Percentiles rank a stretch among this genome's conserved stretches.
phyloP scores from a whole-genome alignment of 148 eudicot species.

The Dianthus caryophyllus region DNA sequence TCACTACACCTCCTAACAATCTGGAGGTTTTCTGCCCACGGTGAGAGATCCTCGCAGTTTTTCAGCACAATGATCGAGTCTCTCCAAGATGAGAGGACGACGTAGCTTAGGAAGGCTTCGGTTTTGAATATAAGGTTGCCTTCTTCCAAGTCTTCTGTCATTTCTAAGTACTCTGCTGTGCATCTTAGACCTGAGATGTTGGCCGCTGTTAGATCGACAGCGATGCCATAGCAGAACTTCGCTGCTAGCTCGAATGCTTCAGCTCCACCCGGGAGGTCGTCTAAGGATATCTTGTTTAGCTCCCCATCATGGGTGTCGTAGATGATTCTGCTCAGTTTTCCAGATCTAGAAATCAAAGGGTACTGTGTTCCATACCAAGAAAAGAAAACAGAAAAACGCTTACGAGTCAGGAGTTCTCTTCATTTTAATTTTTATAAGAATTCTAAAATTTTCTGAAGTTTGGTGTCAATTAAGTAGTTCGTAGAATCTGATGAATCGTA shows the following conservation, averaged over 20 bases:
- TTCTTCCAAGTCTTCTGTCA: conserved; percentile 98
- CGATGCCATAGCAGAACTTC: conserved; percentile 91
- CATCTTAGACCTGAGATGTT: conserved; percentile 91
- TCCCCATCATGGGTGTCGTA: conserved; percentile 58
- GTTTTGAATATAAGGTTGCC: conserved; percentile 97
- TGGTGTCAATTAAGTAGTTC: no score
- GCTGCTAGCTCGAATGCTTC: conserved; percentile 91
- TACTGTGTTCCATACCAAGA: conserved; percentile 33
- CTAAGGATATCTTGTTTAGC: conserved; percentile 43
- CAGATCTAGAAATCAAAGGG: conserved; percentile 84
- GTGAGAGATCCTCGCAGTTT: conserved; percentile 85
- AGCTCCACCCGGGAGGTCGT: conserved; percentile 84
- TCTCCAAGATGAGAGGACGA: conserved; percentile 89
- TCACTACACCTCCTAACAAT: conserved; percentile 94
- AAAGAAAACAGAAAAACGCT: no score
- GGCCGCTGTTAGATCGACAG: conserved; percentile 82
- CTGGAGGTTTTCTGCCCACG: conserved; percentile 98
- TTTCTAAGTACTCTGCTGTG: conserved; percentile 87
- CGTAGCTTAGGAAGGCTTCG: conserved; percentile 92
- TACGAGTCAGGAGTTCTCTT: no score
- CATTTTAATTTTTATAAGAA: no score
- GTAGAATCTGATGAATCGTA: no score
- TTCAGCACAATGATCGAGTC: conserved; percentile 86
- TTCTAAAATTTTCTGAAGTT: no score
- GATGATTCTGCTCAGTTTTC: conserved; percentile 76